Percentiles rank a stretch among this genome's conserved stretches.
phyloP scores from a whole-genome alignment of 805 yeast species.

The Saccharomycopsis schoenii region DNA sequence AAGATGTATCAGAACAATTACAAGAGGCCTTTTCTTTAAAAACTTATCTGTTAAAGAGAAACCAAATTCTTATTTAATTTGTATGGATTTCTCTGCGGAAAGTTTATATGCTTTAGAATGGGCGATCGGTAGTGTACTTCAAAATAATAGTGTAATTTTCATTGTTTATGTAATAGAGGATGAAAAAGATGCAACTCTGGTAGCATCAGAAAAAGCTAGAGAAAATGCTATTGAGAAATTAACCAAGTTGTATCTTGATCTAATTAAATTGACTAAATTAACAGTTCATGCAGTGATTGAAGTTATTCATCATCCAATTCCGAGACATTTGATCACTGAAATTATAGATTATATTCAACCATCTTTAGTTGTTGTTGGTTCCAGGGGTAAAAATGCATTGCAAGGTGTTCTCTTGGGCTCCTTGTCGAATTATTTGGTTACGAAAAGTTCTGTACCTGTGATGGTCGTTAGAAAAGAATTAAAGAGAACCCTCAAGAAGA shows the following conservation, averaged over 20 bases:
- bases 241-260: constrained; percentile 30
- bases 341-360: constrained; percentile 64
- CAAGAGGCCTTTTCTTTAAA: constrained; percentile 50
- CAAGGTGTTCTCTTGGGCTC: constrained; percentile 70
- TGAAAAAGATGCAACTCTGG: constrained; percentile 5
- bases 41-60: constrained; percentile 23
- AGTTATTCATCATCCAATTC: constrained; percentile 67
- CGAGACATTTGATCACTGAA: constrained; percentile 60
- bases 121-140: constrained; percentile 76
- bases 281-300: constrained; percentile 68
- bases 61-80: constrained; percentile 59
- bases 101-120: constrained; percentile 79
- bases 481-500: constrained; percentile 54
- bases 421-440: constrained; percentile 60
- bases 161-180: constrained; percentile 32
- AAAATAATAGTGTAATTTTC: constrained; percentile 73
- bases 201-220: constrained; percentile 30
- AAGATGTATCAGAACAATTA: constrained; percentile 47
- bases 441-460: constrained; percentile 64
- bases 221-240: constrained; percentile 34
- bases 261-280: constrained; percentile 54
- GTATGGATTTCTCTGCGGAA: constrained; percentile 77
- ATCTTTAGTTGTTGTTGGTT: constrained; percentile 65
- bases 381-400: constrained; percentile 61
- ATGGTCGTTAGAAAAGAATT: constrained; percentile 71